Evolutionary conservation across 495 filamentous ascomycete species (phyloP), one percentile per base, ranked within the genome.

Genomic region (Neurospora sublineolata): DNA sequence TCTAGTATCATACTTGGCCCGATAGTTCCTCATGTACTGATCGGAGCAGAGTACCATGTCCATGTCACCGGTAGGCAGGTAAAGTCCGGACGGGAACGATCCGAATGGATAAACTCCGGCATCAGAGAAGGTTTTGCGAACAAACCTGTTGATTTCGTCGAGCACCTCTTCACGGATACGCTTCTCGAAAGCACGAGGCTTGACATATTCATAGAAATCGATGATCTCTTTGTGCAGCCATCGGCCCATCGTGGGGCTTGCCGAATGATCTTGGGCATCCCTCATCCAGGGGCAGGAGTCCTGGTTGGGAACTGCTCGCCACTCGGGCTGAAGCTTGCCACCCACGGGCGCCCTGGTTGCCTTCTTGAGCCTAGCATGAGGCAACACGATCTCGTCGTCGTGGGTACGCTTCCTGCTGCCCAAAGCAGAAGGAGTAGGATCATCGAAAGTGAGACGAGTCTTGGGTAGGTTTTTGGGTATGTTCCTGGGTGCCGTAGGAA

Each of bases 61-160:
- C 85, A 99, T 94, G 80, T 99, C 95, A 5, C 89, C 92, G 1
- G 89, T 95, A 0, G 95, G 95, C 4, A 99, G 86, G 77, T 97
- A 98, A 14, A 97, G 83, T 0, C 92, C 93, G 10, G 93, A 92
- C 16, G 92, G 92, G 75, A 93, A 99, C 0, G 95, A 98, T 18
- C 95, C 95, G 80, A 98, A 99, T 11, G 89, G 84, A 23, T 85
- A 83, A 2, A 97, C 79, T 44, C 89, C 83, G 30, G 88, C 85
- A 44, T 87, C 85, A 5, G 80, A 76, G 74, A 87, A 87, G 14
- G 82, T 80, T 23, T 70, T 80, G 41, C 82, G 81, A 74, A 93
- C 85, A 4, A 85, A 80, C 37, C 73, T 71, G 37, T 87, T 80
- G 1, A 94, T 86, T 5, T 86, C 77, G 3, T 79, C 73, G 16